Evolutionary conservation across 1,139 yeast genomes (phyloP), one percentile per base, ranked within the genome.

Genomic region (Candida frijolesensis): DNA sequence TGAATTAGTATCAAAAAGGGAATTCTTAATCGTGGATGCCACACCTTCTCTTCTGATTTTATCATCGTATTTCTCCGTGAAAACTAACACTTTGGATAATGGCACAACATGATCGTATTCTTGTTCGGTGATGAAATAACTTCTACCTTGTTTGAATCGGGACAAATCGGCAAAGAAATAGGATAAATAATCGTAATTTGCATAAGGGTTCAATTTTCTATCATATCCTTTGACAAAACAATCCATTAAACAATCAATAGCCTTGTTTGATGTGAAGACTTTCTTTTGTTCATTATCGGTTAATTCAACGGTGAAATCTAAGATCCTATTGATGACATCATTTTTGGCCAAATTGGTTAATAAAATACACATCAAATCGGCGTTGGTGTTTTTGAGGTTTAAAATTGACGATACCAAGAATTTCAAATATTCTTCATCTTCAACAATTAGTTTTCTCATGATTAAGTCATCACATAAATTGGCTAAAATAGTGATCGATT

Each of bases 141-240:
- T 77, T 67, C 97, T 82, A 9, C 96, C 97, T 53, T 75, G 71
- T 44, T 76, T 72, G 58, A 71, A 74, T 58, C 97, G 80, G 1
- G 98, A 90, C 46, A 90, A 74, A 65, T 94, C 98, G 14, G 96
- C 94, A 68, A 94, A 92, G 66, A 90, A 89, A 66, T 86, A 91
- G 0, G 97, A 80, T 57, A 94, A 75, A 63, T 89, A 92, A 66
- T 92, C 97, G 61, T 71, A 94, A 57, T 82, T 80, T 4, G 96
- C 96, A 60, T 74, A 79, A 60, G 78, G 79, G 69, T 89, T 91
- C 52, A 89, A 74, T 14, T 82, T 70, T 64, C 91, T 77, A 58
- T 87, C 92, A 46, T 80, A 75, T 5, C 97, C 97, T 63, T 88
- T 88, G 44, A 91, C 97, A 66, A 91, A 92, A 63, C 95, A 85